phyloP scores from a whole-genome alignment of 495 filamentous ascomycete genomes.

The Tuber magnatum region DNA sequence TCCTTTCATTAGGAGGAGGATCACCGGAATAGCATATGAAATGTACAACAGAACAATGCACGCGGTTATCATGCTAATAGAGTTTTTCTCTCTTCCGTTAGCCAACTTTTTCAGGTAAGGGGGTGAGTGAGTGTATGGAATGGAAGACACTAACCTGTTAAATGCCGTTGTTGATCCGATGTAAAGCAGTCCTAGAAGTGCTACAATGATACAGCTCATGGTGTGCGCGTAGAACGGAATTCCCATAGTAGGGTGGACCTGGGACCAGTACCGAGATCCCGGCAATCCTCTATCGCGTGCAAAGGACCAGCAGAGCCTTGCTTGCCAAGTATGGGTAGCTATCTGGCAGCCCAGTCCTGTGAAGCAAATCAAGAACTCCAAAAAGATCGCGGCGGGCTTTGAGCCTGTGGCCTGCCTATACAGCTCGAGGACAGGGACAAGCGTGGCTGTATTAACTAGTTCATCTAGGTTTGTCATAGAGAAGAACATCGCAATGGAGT shows the following conservation, averaged over 20 bases:
- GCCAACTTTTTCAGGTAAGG: slow-evolving; percentile 9
- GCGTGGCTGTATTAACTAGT: slow-evolving; percentile 48
- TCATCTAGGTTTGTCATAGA: slow-evolving; percentile 49
- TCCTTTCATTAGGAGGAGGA: slow-evolving; percentile 49
- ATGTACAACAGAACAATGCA: slow-evolving; percentile 51
- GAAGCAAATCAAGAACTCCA: slow-evolving; percentile 51
- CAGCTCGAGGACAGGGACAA: slow-evolving; percentile 53
- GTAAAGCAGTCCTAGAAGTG: slow-evolving; percentile 51
- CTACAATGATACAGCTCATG: slow-evolving; percentile 49
- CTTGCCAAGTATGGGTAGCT: slow-evolving; percentile 51
- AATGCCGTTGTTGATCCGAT: slow-evolving; percentile 51
- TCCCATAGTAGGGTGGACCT: slow-evolving; percentile 48
- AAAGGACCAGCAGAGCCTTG: slow-evolving; percentile 56
- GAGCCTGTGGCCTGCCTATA: slow-evolving; percentile 52
- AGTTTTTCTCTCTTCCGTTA: slow-evolving; percentile 6
- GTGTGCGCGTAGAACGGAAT: slow-evolving; percentile 52
- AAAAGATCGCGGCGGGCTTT: slow-evolving; percentile 51
- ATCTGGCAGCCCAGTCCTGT: slow-evolving; percentile 54
- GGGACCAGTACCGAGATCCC: slow-evolving; percentile 45
- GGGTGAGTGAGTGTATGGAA: not conserved
- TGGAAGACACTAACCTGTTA: slow-evolving; percentile 46
- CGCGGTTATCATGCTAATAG: slow-evolving; percentile 47
- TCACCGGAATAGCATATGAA: slow-evolving; percentile 50
- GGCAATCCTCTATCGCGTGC: slow-evolving; percentile 55
- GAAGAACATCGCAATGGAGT: slow-evolving; percentile 55